Evolutionary conservation across 768 basidiomycete genomes (phyloP).

Genomic region (Russula griseocarnosa): DNA sequence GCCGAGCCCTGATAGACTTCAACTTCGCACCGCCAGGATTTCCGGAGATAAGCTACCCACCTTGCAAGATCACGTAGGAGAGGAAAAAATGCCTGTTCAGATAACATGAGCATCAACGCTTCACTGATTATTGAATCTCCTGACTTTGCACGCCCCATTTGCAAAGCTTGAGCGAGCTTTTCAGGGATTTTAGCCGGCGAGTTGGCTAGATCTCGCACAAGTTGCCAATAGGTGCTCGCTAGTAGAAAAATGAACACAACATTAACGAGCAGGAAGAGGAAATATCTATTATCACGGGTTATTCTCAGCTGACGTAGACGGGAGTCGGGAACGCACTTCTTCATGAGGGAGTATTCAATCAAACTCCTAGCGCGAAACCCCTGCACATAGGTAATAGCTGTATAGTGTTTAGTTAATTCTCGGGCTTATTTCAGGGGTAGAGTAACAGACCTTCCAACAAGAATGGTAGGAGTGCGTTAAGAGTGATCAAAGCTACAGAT

Average conservation of each 20-base stretch:
- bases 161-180: slow-evolving; percentile 81
- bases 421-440: background rate
- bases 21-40: background rate
- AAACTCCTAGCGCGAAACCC: slow-evolving; percentile 87
- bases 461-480: slow-evolving; percentile 88
- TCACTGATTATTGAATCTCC: slow-evolving; percentile 26
- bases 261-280: slow-evolving; percentile 86
- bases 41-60: slow-evolving; percentile 34
- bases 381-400: slow-evolving; percentile 80
- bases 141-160: slow-evolving; percentile 68
- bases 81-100: slow-evolving; percentile 69
- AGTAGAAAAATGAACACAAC: slow-evolving; percentile 93
- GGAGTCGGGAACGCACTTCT: slow-evolving; percentile 58
- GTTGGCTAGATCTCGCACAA: slow-evolving; percentile 87
- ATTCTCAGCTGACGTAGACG: slow-evolving; percentile 7
- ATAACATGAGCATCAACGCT: slow-evolving; percentile 9
- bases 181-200: slow-evolving; percentile 93
- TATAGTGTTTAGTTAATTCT: slow-evolving; percentile 9
- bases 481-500: slow-evolving; percentile 79
- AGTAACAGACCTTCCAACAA: slow-evolving; percentile 68
- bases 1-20: slow-evolving; percentile 58
- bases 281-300: slow-evolving; percentile 57
- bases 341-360: slow-evolving; percentile 89
- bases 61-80: slow-evolving; percentile 81
- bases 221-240: slow-evolving; percentile 87